Conservation (phyloP, 495 filamentous ascomycete genomes). For the Hyphodiscus hymeniophilus region DNA sequence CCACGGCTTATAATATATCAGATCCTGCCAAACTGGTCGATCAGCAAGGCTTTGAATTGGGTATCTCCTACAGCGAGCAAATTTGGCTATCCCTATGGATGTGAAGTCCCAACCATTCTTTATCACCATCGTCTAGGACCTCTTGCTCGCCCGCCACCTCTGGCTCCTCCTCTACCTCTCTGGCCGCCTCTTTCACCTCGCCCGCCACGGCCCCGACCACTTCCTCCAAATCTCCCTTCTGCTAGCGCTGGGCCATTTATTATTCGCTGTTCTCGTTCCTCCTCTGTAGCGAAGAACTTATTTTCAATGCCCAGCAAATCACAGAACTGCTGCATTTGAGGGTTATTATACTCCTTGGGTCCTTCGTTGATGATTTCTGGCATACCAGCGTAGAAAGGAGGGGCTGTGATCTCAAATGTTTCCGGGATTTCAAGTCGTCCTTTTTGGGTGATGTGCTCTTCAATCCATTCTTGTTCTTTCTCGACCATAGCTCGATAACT, state of each 20-base stretch:
- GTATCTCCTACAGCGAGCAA: neutral
- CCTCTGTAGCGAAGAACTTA: conserved; percentile 61
- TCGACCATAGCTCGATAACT: conserved; percentile 56
- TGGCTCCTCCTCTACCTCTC: conserved; percentile 24
- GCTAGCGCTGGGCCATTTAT: conserved; percentile 28
- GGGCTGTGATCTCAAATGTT: conserved; percentile 72
- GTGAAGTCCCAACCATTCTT: neutral
- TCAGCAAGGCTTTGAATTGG: neutral
- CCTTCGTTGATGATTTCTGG: conserved; percentile 30
- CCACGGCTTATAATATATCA: too few relatives aligned
- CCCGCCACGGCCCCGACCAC: conserved; percentile 25
- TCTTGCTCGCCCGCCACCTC: conserved; percentile 24
- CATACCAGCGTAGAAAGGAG: conserved; percentile 46
- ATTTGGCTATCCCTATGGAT: conserved; percentile 10
- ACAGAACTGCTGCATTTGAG: conserved; percentile 74
- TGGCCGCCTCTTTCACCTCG: conserved; percentile 21
- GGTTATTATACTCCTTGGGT: conserved; percentile 72
- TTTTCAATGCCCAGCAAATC: conserved; percentile 68
- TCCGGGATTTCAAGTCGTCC: conserved; percentile 58
- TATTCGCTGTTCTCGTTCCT: conserved; percentile 52
- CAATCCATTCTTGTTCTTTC: conserved; percentile 63
- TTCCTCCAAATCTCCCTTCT: conserved; percentile 25
- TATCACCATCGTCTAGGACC: conserved; percentile 29
- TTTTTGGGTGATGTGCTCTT: conserved; percentile 55
- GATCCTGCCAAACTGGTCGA: too few relatives aligned